Evolutionary conservation across 805 yeast genomes (phyloP), one percentile per base, ranked within the genome.

Genomic region (Barnettozyma vustinii): DNA sequence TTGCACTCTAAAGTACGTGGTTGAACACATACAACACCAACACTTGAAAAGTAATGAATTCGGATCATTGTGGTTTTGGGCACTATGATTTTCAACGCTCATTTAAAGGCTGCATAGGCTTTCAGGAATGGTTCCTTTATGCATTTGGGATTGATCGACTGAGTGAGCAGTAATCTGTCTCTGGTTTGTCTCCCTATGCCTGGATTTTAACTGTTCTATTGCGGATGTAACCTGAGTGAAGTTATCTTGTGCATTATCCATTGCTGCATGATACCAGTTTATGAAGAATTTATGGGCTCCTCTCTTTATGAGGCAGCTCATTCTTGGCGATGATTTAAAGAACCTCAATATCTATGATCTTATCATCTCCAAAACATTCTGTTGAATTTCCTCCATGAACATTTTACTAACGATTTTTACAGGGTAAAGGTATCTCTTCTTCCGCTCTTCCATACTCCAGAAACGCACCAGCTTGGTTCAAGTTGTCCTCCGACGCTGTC

Each of bases 381-480:
- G 48, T 50, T 50, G 44, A 32, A 25, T 19, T 19, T n/a, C 40
- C 27, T 44, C 40, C 23, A 21, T 36, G 52, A 48, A 27, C 40
- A 42, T 49, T 19, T 37, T 71, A 73, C 80, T 77, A 76, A 75
- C 80, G 49, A 48, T 47, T 21, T 16, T 39, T 42, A 56, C 68
- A 87, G 96, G 99, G 99, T 79, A 94, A 94, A 80, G 99, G 99
- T 80, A 95, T 94, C 72, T 89, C 97, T 68, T 84, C 97, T 69
- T 90, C 98, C 73, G 96, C 99, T 72, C 80, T 90, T 76, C 99
- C 99, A 76, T 94, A 94, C 84, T 91, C 98, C 68, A 92, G 99
- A 81, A 84, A 84, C 77, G 82, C 95, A 75, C 99, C 98, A 75
- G 80, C 97, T 75, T 94, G 99, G 99, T 92, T 91, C 95, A 92